These are phyloP conservation scores for Medicago ruthenica DNA, from an alignment of 306 rosid species.

Conservation along the genomic window DNA sequence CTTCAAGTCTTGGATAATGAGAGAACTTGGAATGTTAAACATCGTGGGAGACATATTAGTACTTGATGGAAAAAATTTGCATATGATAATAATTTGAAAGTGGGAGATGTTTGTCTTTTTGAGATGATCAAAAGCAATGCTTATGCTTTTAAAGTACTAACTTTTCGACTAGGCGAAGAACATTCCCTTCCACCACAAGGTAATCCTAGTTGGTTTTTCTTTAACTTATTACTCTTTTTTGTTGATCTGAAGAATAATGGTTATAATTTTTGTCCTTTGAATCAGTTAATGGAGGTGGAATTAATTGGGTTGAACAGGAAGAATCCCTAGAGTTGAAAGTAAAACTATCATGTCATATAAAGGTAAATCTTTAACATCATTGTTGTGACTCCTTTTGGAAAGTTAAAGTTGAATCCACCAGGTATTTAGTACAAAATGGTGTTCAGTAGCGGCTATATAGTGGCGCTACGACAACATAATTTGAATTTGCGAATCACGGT, in stretches of 20 bases:
- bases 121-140: neutral
- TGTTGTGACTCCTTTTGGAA: neutral
- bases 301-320: neutral
- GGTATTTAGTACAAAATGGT: neutral
- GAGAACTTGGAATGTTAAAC: constrained; percentile 3
- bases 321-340: neutral
- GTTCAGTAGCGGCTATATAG: neutral
- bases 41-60: neutral
- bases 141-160: constrained; percentile 11
- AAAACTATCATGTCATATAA: neutral
- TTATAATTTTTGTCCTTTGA: neutral
- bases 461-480: neutral
- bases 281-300: constrained; percentile 3
- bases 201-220: neutral
- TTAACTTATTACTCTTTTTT: neutral
- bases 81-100: constrained; percentile 34
- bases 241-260: neutral
- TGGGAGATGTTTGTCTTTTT: constrained; percentile 36
- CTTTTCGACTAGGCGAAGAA: neutral
- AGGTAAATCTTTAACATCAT: neutral
- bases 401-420: neutral
- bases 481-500: neutral
- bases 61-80: constrained; percentile 53
- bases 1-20: constrained; percentile 19
- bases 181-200: constrained; percentile 14